phyloP scores from a whole-genome alignment of 2,329 filamentous ascomycete species.

The Magnaporthiopsis poae region DNA sequence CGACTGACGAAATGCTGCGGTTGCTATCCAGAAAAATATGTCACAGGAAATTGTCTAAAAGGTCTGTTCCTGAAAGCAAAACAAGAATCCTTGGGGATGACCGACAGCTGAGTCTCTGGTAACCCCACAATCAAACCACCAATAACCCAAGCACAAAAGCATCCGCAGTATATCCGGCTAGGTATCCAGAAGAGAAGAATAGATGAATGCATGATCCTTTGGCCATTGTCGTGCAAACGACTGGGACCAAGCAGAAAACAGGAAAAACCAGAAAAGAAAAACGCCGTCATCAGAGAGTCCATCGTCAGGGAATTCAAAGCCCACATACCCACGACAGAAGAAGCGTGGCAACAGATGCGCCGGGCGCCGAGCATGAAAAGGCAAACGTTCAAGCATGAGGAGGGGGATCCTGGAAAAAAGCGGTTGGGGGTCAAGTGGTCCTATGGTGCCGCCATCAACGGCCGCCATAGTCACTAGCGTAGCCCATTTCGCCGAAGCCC shows the following conservation, averaged over 20 bases:
- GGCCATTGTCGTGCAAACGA: neutral
- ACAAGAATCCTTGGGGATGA: neutral
- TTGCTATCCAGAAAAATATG: neutral
- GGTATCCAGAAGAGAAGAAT: neutral
- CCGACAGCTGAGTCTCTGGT: neutral
- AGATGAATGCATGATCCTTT: neutral
- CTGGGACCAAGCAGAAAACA: neutral
- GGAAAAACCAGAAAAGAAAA: neutral
- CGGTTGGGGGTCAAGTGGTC: neutral
- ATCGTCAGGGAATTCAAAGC: neutral
- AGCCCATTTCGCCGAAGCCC: slow-evolving; percentile 44
- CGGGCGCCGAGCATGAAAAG: neutral
- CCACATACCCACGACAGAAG: neutral
- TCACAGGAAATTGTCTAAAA: neutral
- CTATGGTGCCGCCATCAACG: slow-evolving; percentile 18
- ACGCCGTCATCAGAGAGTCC: neutral
- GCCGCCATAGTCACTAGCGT: slow-evolving; percentile 43
- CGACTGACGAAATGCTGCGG: neutral
- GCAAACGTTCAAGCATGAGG: slow-evolving; percentile 5
- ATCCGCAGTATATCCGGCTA: too few relatives aligned
- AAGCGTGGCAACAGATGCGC: neutral
- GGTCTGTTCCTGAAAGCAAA: neutral
- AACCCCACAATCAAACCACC: neutral
- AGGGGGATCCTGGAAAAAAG: neutral
- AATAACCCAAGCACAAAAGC: neutral